Evolutionary conservation across 2,329 filamentous ascomycete species (phyloP), one percentile per base, ranked within the genome.

Genomic region (Dryadomyces quercus-mongolicae): DNA sequence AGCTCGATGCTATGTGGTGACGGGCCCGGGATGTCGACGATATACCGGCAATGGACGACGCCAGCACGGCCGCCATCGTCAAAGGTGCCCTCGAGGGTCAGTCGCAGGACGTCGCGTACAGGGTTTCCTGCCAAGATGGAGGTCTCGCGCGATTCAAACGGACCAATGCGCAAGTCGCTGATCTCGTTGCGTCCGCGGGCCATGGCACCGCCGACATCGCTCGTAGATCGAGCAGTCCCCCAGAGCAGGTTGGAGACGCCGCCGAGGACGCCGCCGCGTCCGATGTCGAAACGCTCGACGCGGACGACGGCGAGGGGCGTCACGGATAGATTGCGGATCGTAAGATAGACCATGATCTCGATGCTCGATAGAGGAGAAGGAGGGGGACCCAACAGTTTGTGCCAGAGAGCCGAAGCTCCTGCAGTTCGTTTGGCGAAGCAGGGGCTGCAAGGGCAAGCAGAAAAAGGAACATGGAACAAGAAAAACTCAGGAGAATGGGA

Each of bases 321-420:
- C 55, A 80, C 74, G 47, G 88, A 92, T 60, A 95, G 73, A 68
- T 96, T 96, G 63, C 91, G 88, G 62, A 96, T 80, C 5, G 79
- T 86, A 60, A 95, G 72, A 55, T 71, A 68, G 18, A 72, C 68
- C 75, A 78, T 79, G 55, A 55, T 59, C 12, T 6, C 13, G 20
- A 15, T 20, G 25, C 20, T 5, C 36, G 36, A 40, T 4, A 38
- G 34, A 38, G 34, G 34, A 13, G 36, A 40, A 4, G 10, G 15
- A 5, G 10, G 15, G 10, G 36, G 10, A 40, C 10, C 10, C 36
- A 16, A 40, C 10, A 40, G 36, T 40, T 5, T 40, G 34, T 13
- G 34, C 13, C 7, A 13, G 7, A 12, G 36, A 40, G 36, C 36
- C 36, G 36, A 40, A 40, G 36, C 36, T 40, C 36, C 36, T 40